Evolutionary conservation across 495 filamentous ascomycete species (phyloP), one percentile per base, ranked within the genome.

Genomic region (Antarctomyces pellizariae): DNA sequence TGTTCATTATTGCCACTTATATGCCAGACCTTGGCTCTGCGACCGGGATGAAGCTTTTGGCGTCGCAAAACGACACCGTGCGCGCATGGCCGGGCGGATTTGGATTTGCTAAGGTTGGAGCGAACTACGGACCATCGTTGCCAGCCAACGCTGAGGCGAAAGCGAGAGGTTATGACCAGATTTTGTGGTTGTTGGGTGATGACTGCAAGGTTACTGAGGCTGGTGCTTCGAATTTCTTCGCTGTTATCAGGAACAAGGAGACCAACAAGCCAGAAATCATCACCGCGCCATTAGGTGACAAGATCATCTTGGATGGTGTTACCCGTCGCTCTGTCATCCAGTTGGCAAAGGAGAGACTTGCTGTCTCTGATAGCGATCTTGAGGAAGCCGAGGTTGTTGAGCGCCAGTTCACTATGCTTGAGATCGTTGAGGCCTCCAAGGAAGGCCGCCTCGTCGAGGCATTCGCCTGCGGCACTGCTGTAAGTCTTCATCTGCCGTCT

Each of bases 11-110:
- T 23, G 57, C 70, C 25, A 62, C 59, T 30, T 70, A 62, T 38
- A 86, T 89, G 63, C 74, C 80, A 2, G 35, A 46, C 16, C 36
- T 70, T 31, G 57, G 65, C 37, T 52, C 61, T 20, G 42, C 53
- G 8, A 54, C 53, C 24, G 75, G 74, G 14, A 54, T 91, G 53
- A 71, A 62, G 38, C 67, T 93, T 14, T 66, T 84, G 35, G 82
- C 78, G 2, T 74, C 65, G 22, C 50, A 55, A 20, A 69, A 79
- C 24, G 71, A 86, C 43, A 72, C 64, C 47, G 64, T 86, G 30
- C 70, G 83, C 24, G 82, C 82, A 9, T 92, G 82, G 82, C 82
- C 82, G 15, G 82, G 82, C 20, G 82, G 82, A 15, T 86, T 84
- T 42, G 80, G 82, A 0, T 79, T 69, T 36, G 78, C 78, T 25